Conservation (phyloP, 805 yeast species). For the Phaffomyces antillensis region DNA sequence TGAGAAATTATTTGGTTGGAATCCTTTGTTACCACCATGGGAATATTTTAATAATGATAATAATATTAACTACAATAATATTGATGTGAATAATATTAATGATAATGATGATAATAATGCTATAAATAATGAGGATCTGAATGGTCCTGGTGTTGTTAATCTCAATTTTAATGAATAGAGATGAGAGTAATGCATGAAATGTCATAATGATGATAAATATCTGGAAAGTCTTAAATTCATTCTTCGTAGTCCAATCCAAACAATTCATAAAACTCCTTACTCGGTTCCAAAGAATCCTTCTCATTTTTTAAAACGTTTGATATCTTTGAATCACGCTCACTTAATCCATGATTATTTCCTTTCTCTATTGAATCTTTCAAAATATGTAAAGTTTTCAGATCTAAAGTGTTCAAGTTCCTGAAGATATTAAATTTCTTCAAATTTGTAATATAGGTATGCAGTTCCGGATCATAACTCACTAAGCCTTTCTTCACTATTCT, state of each 20-base stretch:
- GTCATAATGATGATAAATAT: no score
- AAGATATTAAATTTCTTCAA: conserved; percentile 13
- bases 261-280: conserved; percentile 3
- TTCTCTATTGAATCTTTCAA: conserved; percentile 8
- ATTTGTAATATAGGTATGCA: conserved; percentile 8
- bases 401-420: conserved; percentile 10
- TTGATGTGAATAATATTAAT: not conserved
- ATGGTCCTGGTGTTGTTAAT: no score
- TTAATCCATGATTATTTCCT: conserved; percentile 5
- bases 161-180: no score
- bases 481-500: conserved; percentile 8
- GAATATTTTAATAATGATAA: not conserved
- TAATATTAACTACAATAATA: not conserved
- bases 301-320: conserved; percentile 5
- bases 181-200: no score
- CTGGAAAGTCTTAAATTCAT: not conserved
- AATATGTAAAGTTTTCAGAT: conserved; percentile 9
- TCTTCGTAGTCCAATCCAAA: conserved; percentile 5
- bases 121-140: not conserved
- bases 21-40: conserved; percentile 20
- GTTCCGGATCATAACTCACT: conserved; percentile 1
- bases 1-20: conserved; percentile 13
- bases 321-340: not conserved
- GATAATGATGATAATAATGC: not conserved
- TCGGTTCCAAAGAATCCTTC: not conserved